phyloP scores from a whole-genome alignment of 148 eudicot species.

The Mesembryanthemum crystallinum region DNA sequence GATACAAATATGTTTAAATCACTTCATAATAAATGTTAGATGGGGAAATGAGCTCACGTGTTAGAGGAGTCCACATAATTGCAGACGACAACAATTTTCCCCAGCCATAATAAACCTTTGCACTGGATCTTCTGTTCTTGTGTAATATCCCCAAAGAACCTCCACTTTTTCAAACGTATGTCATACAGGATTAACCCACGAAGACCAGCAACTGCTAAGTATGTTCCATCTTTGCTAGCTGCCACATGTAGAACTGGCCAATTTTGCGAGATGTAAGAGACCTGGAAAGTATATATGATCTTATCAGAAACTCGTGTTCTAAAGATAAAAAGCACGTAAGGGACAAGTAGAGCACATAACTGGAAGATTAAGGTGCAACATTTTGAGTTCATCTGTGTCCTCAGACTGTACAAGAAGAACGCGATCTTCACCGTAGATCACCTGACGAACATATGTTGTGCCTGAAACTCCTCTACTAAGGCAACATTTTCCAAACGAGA shows the following conservation, averaged over 20 bases:
- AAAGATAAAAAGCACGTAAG: constrained; percentile 10
- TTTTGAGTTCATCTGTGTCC: constrained; percentile 91
- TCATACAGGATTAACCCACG: constrained; percentile 91
- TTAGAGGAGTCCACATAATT: constrained; percentile 72
- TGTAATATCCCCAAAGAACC: constrained; percentile 92
- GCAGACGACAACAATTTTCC: constrained; percentile 95
- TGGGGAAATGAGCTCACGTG: constrained; percentile 49
- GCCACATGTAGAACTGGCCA: constrained; percentile 97
- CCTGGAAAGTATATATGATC: constrained; percentile 42
- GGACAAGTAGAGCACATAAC: constrained; percentile 53
- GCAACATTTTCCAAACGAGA: constrained; percentile 93
- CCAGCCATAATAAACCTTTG: constrained; percentile 97
- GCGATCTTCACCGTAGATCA: constrained; percentile 95
- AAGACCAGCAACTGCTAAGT: constrained; percentile 92
- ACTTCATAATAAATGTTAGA: constrained; percentile 16
- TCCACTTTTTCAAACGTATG: constrained; percentile 77
- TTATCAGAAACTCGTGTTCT: constrained; percentile 24
- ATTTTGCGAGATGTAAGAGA: constrained; percentile 87
- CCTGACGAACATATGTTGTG: constrained; percentile 75
- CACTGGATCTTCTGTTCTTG: constrained; percentile 97
- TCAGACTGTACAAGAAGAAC: constrained; percentile 93
- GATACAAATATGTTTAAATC: constrained; percentile 8
- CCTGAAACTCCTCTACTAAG: constrained; percentile 97
- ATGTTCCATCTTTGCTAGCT: constrained; percentile 88
- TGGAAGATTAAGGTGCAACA: constrained; percentile 97